These are phyloP conservation scores for Dactylellina leptospora DNA, from an alignment of 2,329 filamentous ascomycete genomes.

Conservation along the genomic window DNA sequence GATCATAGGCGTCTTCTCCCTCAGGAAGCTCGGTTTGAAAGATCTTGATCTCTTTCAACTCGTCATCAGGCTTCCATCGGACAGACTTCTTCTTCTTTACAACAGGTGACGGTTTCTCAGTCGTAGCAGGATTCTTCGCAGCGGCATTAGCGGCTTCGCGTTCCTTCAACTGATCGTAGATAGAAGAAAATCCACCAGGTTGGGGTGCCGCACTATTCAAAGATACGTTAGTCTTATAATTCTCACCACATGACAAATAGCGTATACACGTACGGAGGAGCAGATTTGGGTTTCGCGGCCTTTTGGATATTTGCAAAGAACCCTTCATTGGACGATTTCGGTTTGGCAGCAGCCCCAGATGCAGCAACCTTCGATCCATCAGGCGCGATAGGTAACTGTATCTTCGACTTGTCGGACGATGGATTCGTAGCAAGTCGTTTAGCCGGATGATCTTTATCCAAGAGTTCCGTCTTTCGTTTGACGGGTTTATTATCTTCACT, in stretches of 20 bases:
- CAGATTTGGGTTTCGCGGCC: slow-evolving; percentile 42
- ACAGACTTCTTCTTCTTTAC: slow-evolving; percentile 52
- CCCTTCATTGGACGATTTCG: slow-evolving; percentile 38
- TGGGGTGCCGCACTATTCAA: slow-evolving; percentile 32
- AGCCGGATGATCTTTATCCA: slow-evolving; percentile 42
- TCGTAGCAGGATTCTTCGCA: slow-evolving; percentile 24
- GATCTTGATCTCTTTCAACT: slow-evolving; percentile 38
- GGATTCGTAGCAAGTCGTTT: slow-evolving; percentile 42
- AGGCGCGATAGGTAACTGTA: slow-evolving; percentile 43
- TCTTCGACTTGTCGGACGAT: slow-evolving; percentile 42
- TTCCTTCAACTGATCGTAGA: slow-evolving; percentile 48
- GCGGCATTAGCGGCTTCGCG: slow-evolving; percentile 49
- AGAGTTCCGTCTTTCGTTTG: slow-evolving; percentile 39
- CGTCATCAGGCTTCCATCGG: slow-evolving; percentile 47
- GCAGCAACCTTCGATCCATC: slow-evolving; percentile 23
- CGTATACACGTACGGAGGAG: slow-evolving; percentile 38
- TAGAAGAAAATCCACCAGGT: slow-evolving; percentile 50
- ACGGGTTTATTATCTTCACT: slow-evolving; percentile 36
- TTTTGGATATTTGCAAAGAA: slow-evolving; percentile 52
- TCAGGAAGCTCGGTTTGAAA: slow-evolving; percentile 50
- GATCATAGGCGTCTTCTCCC: slow-evolving; percentile 45
- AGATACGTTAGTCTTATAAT: background rate
- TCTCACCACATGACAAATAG: background rate
- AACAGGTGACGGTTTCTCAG: slow-evolving; percentile 38
- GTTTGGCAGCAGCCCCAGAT: slow-evolving; percentile 17